Conservation (phyloP, 306 rosid genomes). For the Inga laurina region DNA sequence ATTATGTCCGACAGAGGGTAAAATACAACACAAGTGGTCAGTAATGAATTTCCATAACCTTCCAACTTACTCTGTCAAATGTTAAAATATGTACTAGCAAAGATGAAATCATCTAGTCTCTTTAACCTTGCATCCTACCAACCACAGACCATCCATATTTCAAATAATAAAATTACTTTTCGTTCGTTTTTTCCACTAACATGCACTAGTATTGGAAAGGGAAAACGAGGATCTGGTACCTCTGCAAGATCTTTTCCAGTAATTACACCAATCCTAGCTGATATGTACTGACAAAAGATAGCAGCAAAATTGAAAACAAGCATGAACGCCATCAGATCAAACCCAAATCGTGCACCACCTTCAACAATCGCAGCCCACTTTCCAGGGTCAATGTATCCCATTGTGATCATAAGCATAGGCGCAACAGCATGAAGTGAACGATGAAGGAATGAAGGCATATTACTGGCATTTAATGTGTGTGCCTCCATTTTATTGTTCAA, state of each 20-base stretch:
- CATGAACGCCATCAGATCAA: constrained; percentile 63
- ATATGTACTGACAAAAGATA: constrained; percentile 79
- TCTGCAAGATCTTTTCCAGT: constrained; percentile 89
- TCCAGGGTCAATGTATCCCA: constrained; percentile 95
- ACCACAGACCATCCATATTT: background rate
- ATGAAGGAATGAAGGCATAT: constrained; percentile 38
- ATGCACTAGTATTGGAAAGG: background rate
- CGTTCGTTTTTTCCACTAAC: background rate
- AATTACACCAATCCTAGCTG: constrained; percentile 82
- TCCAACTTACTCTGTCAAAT: background rate
- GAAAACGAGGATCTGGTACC: constrained; percentile 53
- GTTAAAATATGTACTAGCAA: background rate
- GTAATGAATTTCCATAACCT: background rate
- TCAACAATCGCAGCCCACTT: constrained; percentile 90
- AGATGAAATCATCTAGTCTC: background rate
- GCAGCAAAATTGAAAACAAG: constrained; percentile 86
- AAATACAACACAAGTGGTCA: background rate
- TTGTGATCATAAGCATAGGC: constrained; percentile 74
- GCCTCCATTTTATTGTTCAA: constrained; percentile 58
- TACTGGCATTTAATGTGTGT: constrained; percentile 35
- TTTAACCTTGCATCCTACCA: background rate
- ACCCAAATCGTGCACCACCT: constrained; percentile 88
- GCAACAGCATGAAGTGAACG: constrained; percentile 62
- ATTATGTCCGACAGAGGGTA: background rate
- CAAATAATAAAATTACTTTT: background rate